Evolutionary conservation across 2,329 filamentous ascomycete species (phyloP), one percentile per base, ranked within the genome.

Genomic region (Gnomoniopsis sp.): DNA sequence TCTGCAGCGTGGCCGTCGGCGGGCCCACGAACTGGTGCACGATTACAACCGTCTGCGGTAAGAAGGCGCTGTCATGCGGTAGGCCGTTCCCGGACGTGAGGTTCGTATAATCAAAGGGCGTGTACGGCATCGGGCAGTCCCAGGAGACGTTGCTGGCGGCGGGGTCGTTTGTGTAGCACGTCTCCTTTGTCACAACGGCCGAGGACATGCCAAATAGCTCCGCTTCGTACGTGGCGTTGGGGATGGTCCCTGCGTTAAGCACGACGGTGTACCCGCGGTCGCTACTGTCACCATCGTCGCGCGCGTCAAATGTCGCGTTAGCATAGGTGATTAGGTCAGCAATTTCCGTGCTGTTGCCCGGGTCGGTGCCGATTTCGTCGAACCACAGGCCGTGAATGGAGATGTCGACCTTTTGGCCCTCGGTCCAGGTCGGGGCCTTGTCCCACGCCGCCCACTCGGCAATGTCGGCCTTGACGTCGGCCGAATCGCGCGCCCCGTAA

Each of bases 161-260:
- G 22, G 55, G 41, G 61, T 61, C 49, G 19, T 47, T 50, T 23
- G 52, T 59, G 54, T 59, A 64, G 55, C 63, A 64, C 22, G 61
- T 64, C 56, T 64, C 62, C 52, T 60, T 60, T 49, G 62, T 63
- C 10, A 64, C 58, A 22, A 64, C 62, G 34, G 57, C 62, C 15
- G 53, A 56, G 15, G 61, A 53, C 49, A 64, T 52, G 34, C 14
- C 21, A 51, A 63, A 64, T 22, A 64, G 53, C 76, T 78, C 55
- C 70, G 73, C 59, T 75, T 77, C 57, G 73, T 72, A 34, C 74
- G 73, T 57, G 72, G 74, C 47, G 36, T 61, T 52, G n/a, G 49
- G 17, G 10, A 59, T 55, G 43, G 54, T 19, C 14, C 63, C 63
- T 2, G 59, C 50, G 57, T 63, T 64, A 34, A 63, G 57, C 33